A percentile compares a stretch with the other conserved stretches of the same genome.
Conservation (phyloP, 2,329 filamentous ascomycete species). For the Cladosporium sp. region DNA sequence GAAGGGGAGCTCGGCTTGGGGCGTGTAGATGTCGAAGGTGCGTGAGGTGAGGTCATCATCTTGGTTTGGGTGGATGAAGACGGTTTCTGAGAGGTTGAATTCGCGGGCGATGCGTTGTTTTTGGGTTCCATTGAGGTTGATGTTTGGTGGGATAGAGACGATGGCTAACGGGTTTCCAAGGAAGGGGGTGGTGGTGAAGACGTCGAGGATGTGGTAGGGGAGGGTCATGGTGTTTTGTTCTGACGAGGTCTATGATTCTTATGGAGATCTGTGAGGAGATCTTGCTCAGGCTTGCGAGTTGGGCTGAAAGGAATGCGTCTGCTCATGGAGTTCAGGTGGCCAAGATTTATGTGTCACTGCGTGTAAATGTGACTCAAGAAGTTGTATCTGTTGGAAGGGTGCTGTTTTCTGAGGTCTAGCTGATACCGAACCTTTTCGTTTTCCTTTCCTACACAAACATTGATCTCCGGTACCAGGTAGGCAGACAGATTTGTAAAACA, state of each 20-base stretch:
- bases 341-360: too few relatives aligned
- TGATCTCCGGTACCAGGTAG: too few relatives aligned
- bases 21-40: conserved; percentile 45
- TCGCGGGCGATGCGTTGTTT: conserved; percentile 51
- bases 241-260: too few relatives aligned
- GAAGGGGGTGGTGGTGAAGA: conserved; percentile 43
- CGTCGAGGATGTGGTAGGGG: conserved; percentile 26
- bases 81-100: conserved; percentile 53
- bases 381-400: too few relatives aligned
- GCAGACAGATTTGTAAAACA: too few relatives aligned
- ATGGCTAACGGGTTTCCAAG: conserved; percentile 50
- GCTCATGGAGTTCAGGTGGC: too few relatives aligned
- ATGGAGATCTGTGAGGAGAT: too few relatives aligned
- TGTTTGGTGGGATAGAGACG: conserved; percentile 37
- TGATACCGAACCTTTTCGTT: too few relatives aligned
- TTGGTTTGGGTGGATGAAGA: conserved; percentile 42
- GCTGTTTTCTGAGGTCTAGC: too few relatives aligned
- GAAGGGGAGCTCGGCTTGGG: conserved; percentile 50
- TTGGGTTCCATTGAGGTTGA: conserved; percentile 26
- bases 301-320: background rate
- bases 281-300: too few relatives aligned
- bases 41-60: background rate
- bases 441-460: too few relatives aligned
- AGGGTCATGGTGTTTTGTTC: background rate
- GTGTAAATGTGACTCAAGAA: too few relatives aligned